Percentiles rank a stretch among this genome's conserved stretches.
phyloP scores from a whole-genome alignment of 2,329 filamentous ascomycete species.

The Dactylellina parvicollis region DNA sequence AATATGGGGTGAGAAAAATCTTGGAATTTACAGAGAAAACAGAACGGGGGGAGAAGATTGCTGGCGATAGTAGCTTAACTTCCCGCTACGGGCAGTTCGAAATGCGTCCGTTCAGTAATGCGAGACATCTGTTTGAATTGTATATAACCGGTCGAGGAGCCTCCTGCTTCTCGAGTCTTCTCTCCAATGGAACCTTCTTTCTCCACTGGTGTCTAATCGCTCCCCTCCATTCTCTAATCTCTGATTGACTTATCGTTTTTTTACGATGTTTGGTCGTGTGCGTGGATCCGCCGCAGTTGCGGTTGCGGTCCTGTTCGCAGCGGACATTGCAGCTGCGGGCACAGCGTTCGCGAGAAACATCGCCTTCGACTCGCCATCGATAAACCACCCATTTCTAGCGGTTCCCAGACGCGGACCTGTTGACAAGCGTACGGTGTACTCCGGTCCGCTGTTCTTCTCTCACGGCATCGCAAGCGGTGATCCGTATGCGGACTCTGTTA shows the following conservation, averaged over 20 bases:
- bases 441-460: slow-evolving; percentile 37
- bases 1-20: slow-evolving; percentile 16
- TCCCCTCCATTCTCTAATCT: slow-evolving; percentile 14
- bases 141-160: slow-evolving; percentile 38
- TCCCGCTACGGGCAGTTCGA: slow-evolving; percentile 47
- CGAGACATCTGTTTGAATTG: slow-evolving; percentile 9
- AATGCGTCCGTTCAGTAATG: slow-evolving; percentile 4
- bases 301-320: slow-evolving; percentile 27
- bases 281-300: slow-evolving; percentile 7
- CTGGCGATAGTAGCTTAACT: slow-evolving; percentile 31
- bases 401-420: slow-evolving; percentile 69
- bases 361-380: slow-evolving; percentile 75
- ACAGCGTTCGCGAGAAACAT: slow-evolving; percentile 65
- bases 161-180: slow-evolving; percentile 19
- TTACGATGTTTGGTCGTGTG: slow-evolving; percentile 46
- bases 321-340: slow-evolving; percentile 28
- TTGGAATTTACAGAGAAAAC: slow-evolving; percentile 6
- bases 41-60: background rate
- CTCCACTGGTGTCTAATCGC: slow-evolving; percentile 20
- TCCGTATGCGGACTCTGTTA: slow-evolving; percentile 69
- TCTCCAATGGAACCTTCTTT: slow-evolving; percentile 17
- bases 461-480: slow-evolving; percentile 63
- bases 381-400: slow-evolving; percentile 71
- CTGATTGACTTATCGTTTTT: slow-evolving; percentile 10
- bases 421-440: slow-evolving; percentile 48